phyloP scores from a whole-genome alignment of 305 asterid genomes.

The Solanum hybrid region DNA sequence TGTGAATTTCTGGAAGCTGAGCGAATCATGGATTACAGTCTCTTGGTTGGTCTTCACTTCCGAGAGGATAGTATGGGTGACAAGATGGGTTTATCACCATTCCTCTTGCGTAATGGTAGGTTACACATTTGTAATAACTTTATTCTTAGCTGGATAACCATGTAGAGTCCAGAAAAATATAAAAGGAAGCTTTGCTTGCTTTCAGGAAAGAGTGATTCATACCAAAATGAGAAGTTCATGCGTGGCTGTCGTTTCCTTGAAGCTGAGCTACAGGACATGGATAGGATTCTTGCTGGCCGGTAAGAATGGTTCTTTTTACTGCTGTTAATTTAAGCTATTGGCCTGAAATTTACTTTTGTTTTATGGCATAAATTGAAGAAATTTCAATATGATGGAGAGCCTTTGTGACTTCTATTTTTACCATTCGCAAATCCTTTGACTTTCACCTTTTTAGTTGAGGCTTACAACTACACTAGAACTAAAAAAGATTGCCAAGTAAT shows the following conservation, averaged over 20 bases:
- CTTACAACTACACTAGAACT: not conserved
- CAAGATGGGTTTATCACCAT: constrained; percentile 91
- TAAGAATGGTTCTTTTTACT: constrained; percentile 11
- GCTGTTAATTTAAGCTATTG: not conserved
- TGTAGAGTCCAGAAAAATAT: constrained; percentile 3
- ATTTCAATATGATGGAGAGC: not conserved
- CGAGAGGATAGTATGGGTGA: constrained; percentile 81
- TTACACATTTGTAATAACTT: not conserved
- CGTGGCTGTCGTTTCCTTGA: constrained; percentile 95
- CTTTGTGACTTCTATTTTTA: not conserved
- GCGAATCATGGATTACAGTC: constrained; percentile 95
- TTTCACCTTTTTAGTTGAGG: not conserved
- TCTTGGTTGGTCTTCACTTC: constrained; percentile 90
- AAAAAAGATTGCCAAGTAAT: not conserved
- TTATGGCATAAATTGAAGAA: not conserved
- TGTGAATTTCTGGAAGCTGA: constrained; percentile 87
- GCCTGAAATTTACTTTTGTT: not conserved
- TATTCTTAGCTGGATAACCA: not conserved
- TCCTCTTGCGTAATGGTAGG: constrained; percentile 69
- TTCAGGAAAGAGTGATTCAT: constrained; percentile 73
- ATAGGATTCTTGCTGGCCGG: constrained; percentile 77
- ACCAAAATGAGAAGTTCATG: constrained; percentile 76
- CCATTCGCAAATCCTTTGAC: not conserved
- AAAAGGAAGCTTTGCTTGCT: constrained; percentile 9
- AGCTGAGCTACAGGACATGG: constrained; percentile 97